Conservation (phyloP, 495 filamentous ascomycete genomes). For the Aspergillus sclerotiicarbonarius region DNA sequence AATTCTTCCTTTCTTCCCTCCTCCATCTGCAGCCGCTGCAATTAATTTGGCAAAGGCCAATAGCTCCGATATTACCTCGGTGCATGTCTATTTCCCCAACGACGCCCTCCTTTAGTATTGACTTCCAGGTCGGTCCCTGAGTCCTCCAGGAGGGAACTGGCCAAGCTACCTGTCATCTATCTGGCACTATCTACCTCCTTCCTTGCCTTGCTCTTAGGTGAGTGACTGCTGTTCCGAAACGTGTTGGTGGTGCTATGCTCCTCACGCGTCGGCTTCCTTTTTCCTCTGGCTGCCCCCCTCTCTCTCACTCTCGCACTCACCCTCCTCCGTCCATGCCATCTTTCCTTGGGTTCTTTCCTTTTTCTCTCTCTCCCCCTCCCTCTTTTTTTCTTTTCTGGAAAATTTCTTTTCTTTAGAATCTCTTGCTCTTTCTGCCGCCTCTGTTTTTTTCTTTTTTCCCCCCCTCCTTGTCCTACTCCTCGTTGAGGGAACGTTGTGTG, state of each 20-base stretch:
- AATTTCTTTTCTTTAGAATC: not conserved
- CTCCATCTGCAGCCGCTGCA: not conserved
- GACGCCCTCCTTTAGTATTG: no score
- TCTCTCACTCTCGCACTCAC: not conserved
- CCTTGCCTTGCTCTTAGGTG: slow-evolving; percentile 1
- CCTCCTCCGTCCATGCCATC: no score
- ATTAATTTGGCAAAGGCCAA: not conserved
- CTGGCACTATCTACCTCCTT: slow-evolving; percentile 12
- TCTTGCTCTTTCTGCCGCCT: no score
- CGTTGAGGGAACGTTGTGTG: not conserved
- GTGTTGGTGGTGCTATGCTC: not conserved
- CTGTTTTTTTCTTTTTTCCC: not conserved
- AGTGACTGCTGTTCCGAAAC: slow-evolving; percentile 4
- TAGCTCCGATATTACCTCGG: not conserved
- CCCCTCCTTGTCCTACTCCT: not conserved
- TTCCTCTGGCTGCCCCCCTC: not conserved
- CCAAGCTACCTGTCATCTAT: slow-evolving; percentile 5
- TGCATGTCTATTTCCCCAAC: not conserved
- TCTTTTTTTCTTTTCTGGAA: not conserved
- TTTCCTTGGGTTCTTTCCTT: not conserved
- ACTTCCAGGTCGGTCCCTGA: not conserved
- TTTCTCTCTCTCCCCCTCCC: not conserved
- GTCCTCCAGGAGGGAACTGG: not conserved
- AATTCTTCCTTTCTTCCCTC: not conserved
- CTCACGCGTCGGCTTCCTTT: not conserved